A percentile compares a stretch with the other conserved stretches of the same genome.
Evolutionary conservation across 1,139 yeast species (phyloP).

Genomic region (Taiozyma sp.): DNA sequence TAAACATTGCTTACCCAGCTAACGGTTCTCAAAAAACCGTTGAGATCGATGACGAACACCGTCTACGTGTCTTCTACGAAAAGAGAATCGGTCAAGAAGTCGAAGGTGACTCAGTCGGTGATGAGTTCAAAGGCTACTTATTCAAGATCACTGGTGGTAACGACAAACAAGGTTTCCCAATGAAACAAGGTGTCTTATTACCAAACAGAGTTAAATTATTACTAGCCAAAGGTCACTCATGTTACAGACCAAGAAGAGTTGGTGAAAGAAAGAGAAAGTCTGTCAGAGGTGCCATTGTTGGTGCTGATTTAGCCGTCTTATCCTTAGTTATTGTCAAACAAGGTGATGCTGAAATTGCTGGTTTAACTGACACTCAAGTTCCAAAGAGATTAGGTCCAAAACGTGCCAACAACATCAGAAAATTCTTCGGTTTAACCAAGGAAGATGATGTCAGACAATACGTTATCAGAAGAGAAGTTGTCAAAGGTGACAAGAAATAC

Average conservation of each 20-base stretch:
- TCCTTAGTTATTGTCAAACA: constrained; percentile 92
- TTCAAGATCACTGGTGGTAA: constrained; percentile 99
- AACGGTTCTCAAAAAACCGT: constrained; percentile 98
- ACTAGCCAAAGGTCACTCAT: constrained; percentile 89
- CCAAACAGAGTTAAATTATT: constrained; percentile 98
- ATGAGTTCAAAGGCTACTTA: constrained; percentile 98
- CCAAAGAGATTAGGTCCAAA: constrained; percentile 99
- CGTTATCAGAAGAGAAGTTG: constrained; percentile 97
- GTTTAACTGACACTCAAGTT: constrained; percentile 88
- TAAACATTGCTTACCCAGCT: constrained; percentile 99
- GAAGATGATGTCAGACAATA: constrained; percentile 93
- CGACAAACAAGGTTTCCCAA: constrained; percentile 99
- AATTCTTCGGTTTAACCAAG: constrained; percentile 97
- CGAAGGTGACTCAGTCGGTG: constrained; percentile 96
- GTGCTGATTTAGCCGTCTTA: constrained; percentile 92
- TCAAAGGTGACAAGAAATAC: constrained; percentile 98
- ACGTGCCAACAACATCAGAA: constrained; percentile 99
- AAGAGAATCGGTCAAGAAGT: constrained; percentile 99
- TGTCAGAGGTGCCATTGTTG: constrained; percentile 98
- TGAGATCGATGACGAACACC: constrained; percentile 98
- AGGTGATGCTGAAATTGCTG: constrained; percentile 93
- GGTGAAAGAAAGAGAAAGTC: constrained; percentile 99
- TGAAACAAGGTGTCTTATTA: constrained; percentile 99
- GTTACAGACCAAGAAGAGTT: constrained; percentile 98
- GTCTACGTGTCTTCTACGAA: constrained; percentile 96